Evolutionary conservation across 306 rosid genomes (phyloP), one percentile per base, ranked within the genome.

Genomic region (Quercus wislizeni): DNA sequence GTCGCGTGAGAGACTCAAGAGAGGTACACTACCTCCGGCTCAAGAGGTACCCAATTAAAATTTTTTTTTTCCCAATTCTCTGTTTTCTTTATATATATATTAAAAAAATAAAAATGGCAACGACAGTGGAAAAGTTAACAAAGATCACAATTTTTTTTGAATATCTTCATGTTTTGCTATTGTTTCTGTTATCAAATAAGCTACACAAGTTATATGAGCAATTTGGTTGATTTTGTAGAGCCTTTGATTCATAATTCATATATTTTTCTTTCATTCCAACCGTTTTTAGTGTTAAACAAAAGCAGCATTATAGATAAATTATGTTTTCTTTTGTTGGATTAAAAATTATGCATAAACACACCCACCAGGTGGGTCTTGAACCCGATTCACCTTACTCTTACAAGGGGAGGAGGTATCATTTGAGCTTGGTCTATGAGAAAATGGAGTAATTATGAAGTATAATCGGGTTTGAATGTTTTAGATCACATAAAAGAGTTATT

Each of bases 21-120:
- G 87, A 84, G 81, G 63, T 67, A 84, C 85, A 20, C 89, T 92
- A 21, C 98, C 98, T 78, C 97, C 97, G n/a, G 98, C 85, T 65
- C 88, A 81, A 75, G 91, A 89, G 98, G 98, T 91, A 82, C 54
- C 54, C 0, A 41, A 41, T 25, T 57, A 2, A n/a, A n/a, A n/a
- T 55, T 25, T 6, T 59, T 19, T 21, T 21, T 10, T 20, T 2
- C 1, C 3, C 27, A 3, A 1, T 38, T 25, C 70, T 74, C 56
- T 11, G 27, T 5, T 35, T 21, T 19, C 69, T 71, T 63, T 78
- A 35, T 38, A 41, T 23, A 23, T 23, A 23, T 35, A 35, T 41
- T n/a, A n/a, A 38, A 38, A 6, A 38, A 7, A 38, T 2, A 0
- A 8, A 41, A 63, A 5, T 54, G 17, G 13, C 35, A 49, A 80